These are phyloP conservation scores for Phytophthora europaea DNA, from an alignment of 352 stramenopile species.

Conservation along the genomic window DNA sequence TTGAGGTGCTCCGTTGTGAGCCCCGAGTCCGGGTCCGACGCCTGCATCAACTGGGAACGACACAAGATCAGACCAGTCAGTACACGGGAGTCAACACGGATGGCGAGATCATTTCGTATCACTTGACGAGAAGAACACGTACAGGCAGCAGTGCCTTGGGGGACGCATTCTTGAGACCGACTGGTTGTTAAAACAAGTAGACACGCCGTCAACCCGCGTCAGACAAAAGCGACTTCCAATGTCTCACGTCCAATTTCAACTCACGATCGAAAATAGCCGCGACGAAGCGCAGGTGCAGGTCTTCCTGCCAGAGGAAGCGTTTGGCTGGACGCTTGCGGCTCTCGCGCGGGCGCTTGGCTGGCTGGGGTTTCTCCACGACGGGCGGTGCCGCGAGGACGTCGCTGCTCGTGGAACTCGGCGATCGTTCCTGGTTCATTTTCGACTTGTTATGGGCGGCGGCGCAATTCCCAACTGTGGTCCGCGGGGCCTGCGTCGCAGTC, in stretches of 20 bases:
- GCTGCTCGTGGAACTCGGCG: conserved; percentile 6
- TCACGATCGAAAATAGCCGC: conserved; percentile 85
- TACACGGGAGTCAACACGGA: neutral
- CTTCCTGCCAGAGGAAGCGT: conserved; percentile 85
- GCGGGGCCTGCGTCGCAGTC: neutral
- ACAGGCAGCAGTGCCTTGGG: conserved; percentile 75
- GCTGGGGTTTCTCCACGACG: neutral
- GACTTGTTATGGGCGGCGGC: conserved; percentile 1
- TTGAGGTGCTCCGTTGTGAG: conserved; percentile 89
- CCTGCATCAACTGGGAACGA: conserved; percentile 63
- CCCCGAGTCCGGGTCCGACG: conserved; percentile 43
- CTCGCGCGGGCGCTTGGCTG: conserved; percentile 55
- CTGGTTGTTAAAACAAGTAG: conserved; percentile 34
- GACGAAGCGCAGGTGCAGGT: conserved; percentile 84
- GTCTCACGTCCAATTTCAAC: conserved; percentile 17
- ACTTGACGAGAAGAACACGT: conserved; percentile 20
- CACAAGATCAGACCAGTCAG: neutral
- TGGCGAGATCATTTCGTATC: conserved; percentile 6
- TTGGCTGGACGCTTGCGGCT: conserved; percentile 82
- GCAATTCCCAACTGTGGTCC: conserved; percentile 16
- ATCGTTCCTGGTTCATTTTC: conserved; percentile 18
- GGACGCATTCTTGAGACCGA: conserved; percentile 85
- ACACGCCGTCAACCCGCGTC: neutral
- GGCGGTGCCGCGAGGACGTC: neutral
- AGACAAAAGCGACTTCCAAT: conserved; percentile 5